A percentile compares a stretch with the other conserved stretches of the same genome.
Evolutionary conservation across 2,329 filamentous ascomycete genomes (phyloP).

Genomic region (Fusarium clavum): DNA sequence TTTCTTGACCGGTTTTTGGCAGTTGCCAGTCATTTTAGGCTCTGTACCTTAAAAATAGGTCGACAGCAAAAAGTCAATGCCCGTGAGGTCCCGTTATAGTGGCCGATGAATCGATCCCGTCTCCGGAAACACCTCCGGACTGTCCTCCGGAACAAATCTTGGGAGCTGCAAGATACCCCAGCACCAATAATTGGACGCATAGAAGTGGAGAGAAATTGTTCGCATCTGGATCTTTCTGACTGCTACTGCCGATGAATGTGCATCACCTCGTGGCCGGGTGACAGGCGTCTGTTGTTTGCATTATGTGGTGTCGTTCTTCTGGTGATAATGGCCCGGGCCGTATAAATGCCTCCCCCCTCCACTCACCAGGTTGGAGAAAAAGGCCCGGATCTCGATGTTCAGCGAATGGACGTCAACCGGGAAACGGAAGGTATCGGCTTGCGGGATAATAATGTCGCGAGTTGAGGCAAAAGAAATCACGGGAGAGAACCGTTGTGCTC

Average conservation of each 20-base stretch:
- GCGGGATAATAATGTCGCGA: slow-evolving; percentile 27
- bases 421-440: slow-evolving; percentile 34
- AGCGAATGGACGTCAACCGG: slow-evolving; percentile 19
- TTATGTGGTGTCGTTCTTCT: slow-evolving; percentile 12
- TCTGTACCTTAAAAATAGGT: neutral
- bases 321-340: slow-evolving; percentile 2
- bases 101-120: slow-evolving; percentile 32
- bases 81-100: slow-evolving; percentile 7
- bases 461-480: slow-evolving; percentile 14
- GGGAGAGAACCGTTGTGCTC: neutral
- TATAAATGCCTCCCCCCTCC: slow-evolving; percentile 26
- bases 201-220: slow-evolving; percentile 28
- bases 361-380: slow-evolving; percentile 29
- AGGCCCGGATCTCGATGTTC: slow-evolving; percentile 33
- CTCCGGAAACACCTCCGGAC: slow-evolving; percentile 40
- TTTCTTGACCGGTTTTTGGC: neutral
- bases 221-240: slow-evolving; percentile 18
- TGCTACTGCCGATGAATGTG: slow-evolving; percentile 18
- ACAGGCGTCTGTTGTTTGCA: slow-evolving; percentile 31
- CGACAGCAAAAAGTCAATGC: neutral
- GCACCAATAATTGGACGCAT: slow-evolving; percentile 18
- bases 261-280: slow-evolving; percentile 23
- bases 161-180: slow-evolving; percentile 10
- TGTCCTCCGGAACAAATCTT: slow-evolving; percentile 30
- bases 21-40: neutral